Percentiles rank a stretch among this genome's conserved stretches.
Evolutionary conservation across 129 eudicot species (phyloP).

Genomic region (Smallanthus sonchifolius): DNA sequence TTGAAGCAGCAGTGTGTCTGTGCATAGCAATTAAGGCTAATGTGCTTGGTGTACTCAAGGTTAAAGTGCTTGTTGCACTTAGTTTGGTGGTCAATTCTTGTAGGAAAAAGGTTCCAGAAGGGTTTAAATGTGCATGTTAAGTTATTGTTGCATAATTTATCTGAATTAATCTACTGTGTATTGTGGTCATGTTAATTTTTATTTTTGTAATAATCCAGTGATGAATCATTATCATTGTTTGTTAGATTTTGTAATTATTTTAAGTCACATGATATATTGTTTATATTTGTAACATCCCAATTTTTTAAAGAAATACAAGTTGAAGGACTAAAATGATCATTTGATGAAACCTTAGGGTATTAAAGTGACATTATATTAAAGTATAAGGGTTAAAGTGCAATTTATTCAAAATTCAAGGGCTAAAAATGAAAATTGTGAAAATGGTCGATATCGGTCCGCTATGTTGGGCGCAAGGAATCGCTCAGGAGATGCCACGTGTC

Average conservation of each 20-base stretch:
- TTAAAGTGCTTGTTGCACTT: slow-evolving; percentile 61
- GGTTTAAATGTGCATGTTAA: slow-evolving; percentile 47
- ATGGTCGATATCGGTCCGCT: too few relatives aligned
- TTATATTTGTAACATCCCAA: too few relatives aligned
- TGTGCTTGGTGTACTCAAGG: slow-evolving; percentile 50
- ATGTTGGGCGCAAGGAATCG: too few relatives aligned
- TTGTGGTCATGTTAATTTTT: background rate
- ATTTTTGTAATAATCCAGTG: background rate
- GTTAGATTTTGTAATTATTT: background rate
- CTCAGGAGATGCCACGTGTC: too few relatives aligned
- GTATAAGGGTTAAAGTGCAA: too few relatives aligned
- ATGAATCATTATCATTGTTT: background rate
- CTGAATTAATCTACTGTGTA: background rate
- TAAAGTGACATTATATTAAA: too few relatives aligned
- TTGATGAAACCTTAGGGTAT: too few relatives aligned
- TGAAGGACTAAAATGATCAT: too few relatives aligned
- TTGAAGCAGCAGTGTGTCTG: slow-evolving; percentile 83
- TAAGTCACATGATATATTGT: background rate
- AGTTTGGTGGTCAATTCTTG: slow-evolving; percentile 72
- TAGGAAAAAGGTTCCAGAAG: slow-evolving; percentile 80
- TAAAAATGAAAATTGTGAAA: too few relatives aligned
- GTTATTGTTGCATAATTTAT: background rate
- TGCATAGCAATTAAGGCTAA: slow-evolving; percentile 86
- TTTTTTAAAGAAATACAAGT: too few relatives aligned
- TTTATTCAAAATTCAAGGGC: too few relatives aligned